Evolutionary conservation across 2,329 filamentous ascomycete species (phyloP).

Genomic region (Exophiala sp.): DNA sequence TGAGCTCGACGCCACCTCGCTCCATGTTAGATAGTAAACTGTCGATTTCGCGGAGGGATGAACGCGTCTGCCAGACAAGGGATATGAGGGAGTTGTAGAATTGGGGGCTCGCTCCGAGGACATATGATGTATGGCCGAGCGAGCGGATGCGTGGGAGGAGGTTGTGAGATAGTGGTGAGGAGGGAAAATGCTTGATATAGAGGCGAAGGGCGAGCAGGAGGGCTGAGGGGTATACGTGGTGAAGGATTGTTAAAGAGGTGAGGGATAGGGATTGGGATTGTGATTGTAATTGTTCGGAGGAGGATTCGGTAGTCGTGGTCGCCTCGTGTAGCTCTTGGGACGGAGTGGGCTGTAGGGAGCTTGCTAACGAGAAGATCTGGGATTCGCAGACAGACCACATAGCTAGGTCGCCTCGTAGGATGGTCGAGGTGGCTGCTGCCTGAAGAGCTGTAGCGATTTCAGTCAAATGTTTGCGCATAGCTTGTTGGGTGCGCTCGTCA

Average conservation of each 20-base stretch:
- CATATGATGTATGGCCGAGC: constrained; percentile 40
- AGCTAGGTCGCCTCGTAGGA: constrained; percentile 17
- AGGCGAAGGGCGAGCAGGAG: constrained; percentile 41
- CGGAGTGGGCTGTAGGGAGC: constrained; percentile 1
- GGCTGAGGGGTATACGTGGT: constrained; percentile 40
- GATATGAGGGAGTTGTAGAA: constrained; percentile 46
- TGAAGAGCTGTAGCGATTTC: constrained; percentile 10
- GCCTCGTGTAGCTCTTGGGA: neutral
- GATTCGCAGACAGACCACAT: constrained; percentile 22
- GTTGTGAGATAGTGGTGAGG: constrained; percentile 39
- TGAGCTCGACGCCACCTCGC: constrained; percentile 38
- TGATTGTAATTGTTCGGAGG: constrained; percentile 1
- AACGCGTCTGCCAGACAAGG: constrained; percentile 42
- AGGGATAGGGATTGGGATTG: neutral
- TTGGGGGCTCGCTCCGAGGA: constrained; percentile 40
- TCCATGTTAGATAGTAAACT: constrained; percentile 44
- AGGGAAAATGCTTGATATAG: constrained; percentile 39
- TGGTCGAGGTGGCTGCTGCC: constrained; percentile 12
- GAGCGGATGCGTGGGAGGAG: constrained; percentile 40
- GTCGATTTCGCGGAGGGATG: constrained; percentile 40
- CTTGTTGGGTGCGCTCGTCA: constrained; percentile 4
- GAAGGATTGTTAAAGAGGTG: constrained; percentile 6
- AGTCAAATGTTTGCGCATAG: constrained; percentile 8
- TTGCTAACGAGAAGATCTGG: constrained; percentile 22
- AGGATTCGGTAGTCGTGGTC: neutral